Base-by-base conservation (phyloP, 2,329 filamentous ascomycete species). In the Penicillium italicum region DNA sequence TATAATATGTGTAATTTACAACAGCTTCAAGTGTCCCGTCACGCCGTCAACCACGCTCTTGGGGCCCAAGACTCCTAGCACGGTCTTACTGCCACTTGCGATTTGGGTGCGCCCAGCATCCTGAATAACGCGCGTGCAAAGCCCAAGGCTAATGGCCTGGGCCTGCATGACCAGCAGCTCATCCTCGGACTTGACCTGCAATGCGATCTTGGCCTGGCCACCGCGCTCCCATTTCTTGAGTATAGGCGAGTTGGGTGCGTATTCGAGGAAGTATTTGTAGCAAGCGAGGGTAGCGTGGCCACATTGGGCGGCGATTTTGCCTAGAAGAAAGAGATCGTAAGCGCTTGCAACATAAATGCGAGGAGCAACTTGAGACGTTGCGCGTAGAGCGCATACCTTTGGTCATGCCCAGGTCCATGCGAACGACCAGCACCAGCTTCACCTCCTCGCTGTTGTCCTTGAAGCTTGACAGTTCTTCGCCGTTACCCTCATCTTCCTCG, bases 91-190 rank as follows among this genome's bases (percentile, higher is more conserved):
- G 18, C 94, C 93, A 41, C 89, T 86, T 50, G 91, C 92, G 74
- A 99, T 97, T 82, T 99, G 94, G 43, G 94, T 99, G 59, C 94
- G 84, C 14, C 94, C 94, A n/a, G 94, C 94, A 76, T 99, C 94
- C 68, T 90, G 87, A 63, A 99, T 93, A 50, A 96, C 86, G 72
- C 93, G 88, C 50, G 93, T 91, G 58, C 91, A 92, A 56, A 99
- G 75, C 1, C 94, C 93, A 56, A 97, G 72, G 70, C 87, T 90
- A 60, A 90, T 82, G 3, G 94, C 94, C 72, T 88, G 86, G 51
- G 86, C 89, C 76, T 92, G 87, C 64, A 94, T 76, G 64, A 95
- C 76, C 70, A 95, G 72, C 71, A 87, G 69, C 55, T 86, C 90
- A 34, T 95, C 90, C 75, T 97, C 89, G 58, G 85, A 87, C 77